Conservation (phyloP, 2,329 filamentous ascomycete genomes). For the Pseudogymnoascus sp. region DNA sequence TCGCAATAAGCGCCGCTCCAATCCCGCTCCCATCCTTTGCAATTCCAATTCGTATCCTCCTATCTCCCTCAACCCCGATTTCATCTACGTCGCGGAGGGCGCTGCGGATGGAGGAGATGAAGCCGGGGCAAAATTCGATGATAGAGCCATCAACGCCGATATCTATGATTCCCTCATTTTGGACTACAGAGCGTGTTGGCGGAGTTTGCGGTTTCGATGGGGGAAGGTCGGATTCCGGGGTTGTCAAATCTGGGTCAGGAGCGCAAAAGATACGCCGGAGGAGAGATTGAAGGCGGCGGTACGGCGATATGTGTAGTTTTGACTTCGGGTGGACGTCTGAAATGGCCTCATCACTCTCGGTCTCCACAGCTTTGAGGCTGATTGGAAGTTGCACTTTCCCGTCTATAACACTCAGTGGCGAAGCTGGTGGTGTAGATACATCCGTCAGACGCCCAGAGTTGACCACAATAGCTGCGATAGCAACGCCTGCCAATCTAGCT, state of each 20-base stretch:
- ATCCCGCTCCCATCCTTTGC: constrained; percentile 95
- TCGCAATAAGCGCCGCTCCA: constrained; percentile 89
- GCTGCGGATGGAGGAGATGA: constrained; percentile 81
- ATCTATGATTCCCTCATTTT: constrained; percentile 66
- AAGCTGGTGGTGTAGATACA: constrained; percentile 47
- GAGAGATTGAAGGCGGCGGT: not conserved
- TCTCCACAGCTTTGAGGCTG: constrained; percentile 17
- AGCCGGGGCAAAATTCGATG: constrained; percentile 92
- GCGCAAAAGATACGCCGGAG: not conserved
- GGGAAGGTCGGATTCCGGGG: not conserved
- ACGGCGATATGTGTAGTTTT: not conserved
- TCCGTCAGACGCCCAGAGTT: constrained; percentile 70
- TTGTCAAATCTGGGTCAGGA: not conserved
- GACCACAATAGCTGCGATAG: constrained; percentile 77
- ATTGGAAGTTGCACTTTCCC: constrained; percentile 15
- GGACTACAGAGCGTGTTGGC: not conserved
- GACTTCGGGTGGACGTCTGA: not conserved
- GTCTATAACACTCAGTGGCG: constrained; percentile 25
- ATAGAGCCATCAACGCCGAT: constrained; percentile 91
- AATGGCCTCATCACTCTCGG: not conserved
- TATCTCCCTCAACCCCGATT: constrained; percentile 72
- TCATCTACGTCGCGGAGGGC: constrained; percentile 69
- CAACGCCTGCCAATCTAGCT: constrained; percentile 79
- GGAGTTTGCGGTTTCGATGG: not conserved
- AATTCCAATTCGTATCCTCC: constrained; percentile 86